These are phyloP conservation scores for Quillaja saponaria DNA, from an alignment of 306 rosid genomes.

Conservation along the genomic window DNA sequence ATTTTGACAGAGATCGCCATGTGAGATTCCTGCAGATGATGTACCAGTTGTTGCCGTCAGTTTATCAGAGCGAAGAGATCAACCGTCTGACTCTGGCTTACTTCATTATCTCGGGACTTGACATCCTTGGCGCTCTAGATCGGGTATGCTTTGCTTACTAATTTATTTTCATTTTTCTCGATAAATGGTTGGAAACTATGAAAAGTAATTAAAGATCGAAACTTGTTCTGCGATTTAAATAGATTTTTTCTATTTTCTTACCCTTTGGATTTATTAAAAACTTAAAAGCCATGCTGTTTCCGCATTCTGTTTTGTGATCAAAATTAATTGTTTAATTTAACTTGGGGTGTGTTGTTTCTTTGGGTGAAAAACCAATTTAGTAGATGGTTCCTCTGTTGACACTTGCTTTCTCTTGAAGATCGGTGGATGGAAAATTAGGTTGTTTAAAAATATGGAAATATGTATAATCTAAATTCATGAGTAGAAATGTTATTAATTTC, in stretches of 20 bases:
- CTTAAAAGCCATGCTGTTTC: too few relatives aligned
- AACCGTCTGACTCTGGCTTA: constrained; percentile 91
- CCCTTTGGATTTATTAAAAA: too few relatives aligned
- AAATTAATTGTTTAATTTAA: too few relatives aligned
- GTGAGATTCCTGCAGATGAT: constrained; percentile 59
- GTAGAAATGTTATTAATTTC: not conserved
- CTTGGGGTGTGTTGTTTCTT: too few relatives aligned
- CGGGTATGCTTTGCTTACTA: constrained; percentile 31
- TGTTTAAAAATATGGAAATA: not conserved
- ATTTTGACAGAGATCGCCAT: constrained; percentile 66
- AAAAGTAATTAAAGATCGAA: too few relatives aligned
- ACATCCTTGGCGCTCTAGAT: constrained; percentile 60
- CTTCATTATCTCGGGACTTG: constrained; percentile 81
- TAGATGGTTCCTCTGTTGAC: too few relatives aligned
- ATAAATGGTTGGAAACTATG: not conserved
- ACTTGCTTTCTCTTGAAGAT: too few relatives aligned
- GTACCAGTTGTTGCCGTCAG: constrained; percentile 65
- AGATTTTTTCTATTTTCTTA: too few relatives aligned
- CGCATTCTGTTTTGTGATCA: too few relatives aligned
- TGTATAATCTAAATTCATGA: not conserved
- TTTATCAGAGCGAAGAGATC: constrained; percentile 72
- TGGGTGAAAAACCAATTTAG: too few relatives aligned
- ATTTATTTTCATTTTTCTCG: not conserved
- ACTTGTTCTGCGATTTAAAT: not conserved
- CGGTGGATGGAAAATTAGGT: too few relatives aligned